Percentiles rank a stretch among this genome's conserved stretches.
Conservation (phyloP, 805 yeast species). For the Hanseniaspora lachancei region DNA sequence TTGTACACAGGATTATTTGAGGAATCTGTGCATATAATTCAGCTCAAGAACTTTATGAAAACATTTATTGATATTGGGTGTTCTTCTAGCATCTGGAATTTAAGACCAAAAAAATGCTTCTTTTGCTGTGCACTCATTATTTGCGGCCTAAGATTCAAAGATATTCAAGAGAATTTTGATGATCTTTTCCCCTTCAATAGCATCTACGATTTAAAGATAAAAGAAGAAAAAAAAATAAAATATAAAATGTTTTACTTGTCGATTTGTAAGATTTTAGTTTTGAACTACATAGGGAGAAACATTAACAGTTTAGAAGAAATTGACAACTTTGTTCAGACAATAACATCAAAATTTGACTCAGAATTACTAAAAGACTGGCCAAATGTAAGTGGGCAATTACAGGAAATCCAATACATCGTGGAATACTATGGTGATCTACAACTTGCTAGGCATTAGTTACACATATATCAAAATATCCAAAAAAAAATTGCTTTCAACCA, state of each 20-base stretch:
- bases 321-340: neutral
- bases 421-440: neutral
- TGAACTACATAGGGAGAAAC: neutral
- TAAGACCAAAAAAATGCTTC: neutral
- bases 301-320: neutral
- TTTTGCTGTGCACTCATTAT: neutral
- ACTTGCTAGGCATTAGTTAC: neutral
- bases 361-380: neutral
- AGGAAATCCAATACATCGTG: neutral
- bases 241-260: neutral
- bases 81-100: neutral
- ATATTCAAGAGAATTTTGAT: neutral
- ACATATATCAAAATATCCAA: neutral
- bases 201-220: neutral
- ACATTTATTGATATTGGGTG: neutral
- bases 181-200: neutral
- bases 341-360: neutral
- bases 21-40: neutral
- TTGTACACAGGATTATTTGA: neutral
- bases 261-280: neutral
- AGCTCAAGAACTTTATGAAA: neutral
- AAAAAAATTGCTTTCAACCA: conserved; percentile 44
- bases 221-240: neutral
- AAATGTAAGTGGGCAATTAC: neutral
- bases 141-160: neutral